phyloP scores from a whole-genome alignment of 208 protist genomes.

The Crithidia fasciculata region DNA sequence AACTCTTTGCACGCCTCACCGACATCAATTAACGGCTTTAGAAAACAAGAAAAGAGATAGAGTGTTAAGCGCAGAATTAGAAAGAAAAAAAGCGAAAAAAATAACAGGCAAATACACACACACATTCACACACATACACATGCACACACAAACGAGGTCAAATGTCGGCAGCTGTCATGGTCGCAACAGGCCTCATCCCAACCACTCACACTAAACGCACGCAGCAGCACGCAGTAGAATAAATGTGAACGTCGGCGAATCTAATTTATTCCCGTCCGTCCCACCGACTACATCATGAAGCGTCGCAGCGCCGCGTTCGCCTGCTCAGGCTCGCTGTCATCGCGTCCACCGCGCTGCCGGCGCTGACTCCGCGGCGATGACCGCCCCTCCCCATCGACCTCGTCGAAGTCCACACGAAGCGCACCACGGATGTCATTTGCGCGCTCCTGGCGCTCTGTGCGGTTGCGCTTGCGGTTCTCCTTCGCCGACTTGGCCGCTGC shows the following conservation, averaged over 20 bases:
- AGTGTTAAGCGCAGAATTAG: conserved; percentile 6
- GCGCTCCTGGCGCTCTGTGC: conserved; percentile 30
- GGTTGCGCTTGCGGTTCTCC: conserved; percentile 38
- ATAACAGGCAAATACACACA: neutral
- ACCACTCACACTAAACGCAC: no score
- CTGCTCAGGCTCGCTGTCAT: conserved; percentile 8
- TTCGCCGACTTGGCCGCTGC: conserved; percentile 31
- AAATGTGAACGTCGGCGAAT: no score
- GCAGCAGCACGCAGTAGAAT: no score
- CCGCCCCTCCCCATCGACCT: conserved; percentile 7
- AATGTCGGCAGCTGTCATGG: no score
- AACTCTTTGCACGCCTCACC: no score
- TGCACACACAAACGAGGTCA: no score
- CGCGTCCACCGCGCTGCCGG: neutral
- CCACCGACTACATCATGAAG: conserved; percentile 27
- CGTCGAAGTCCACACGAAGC: conserved; percentile 20
- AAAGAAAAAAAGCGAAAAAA: conserved; percentile 6
- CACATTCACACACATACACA: neutral
- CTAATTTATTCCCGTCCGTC: neutral
- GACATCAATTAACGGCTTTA: neutral
- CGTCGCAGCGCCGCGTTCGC: conserved; percentile 52
- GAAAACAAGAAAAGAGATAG: neutral
- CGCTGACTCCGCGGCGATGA: conserved; percentile 5
- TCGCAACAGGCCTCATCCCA: no score
- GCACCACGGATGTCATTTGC: conserved; percentile 66